A percentile compares a stretch with the other conserved stretches of the same genome.
phyloP scores from a whole-genome alignment of 2,329 filamentous ascomycete species.

The Colletotrichum sp. region DNA sequence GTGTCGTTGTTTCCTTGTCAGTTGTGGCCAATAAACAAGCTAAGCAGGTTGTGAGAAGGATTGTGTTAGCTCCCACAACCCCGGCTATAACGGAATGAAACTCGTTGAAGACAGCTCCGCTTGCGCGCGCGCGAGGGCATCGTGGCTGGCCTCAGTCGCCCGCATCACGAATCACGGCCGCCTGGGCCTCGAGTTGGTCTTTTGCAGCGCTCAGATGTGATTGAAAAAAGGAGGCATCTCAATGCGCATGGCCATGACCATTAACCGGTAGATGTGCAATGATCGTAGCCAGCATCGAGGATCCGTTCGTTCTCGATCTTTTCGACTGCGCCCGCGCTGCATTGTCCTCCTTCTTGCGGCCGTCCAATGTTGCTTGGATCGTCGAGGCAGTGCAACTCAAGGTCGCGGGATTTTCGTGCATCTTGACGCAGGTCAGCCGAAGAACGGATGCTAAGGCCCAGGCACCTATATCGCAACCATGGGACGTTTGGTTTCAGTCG shows the following conservation, averaged over 20 bases:
- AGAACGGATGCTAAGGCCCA: conserved; percentile 10
- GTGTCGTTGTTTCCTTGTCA: neutral
- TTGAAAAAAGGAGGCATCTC: neutral
- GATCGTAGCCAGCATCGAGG: neutral
- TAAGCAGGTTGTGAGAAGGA: neutral
- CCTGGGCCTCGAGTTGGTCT: neutral
- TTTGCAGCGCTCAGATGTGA: neutral
- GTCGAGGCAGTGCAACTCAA: conserved; percentile 12
- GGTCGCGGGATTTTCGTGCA: neutral
- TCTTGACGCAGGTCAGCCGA: neutral
- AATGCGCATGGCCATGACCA: neutral
- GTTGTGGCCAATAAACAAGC: conserved; percentile 4
- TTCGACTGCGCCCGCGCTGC: neutral
- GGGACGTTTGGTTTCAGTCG: conserved; percentile 18
- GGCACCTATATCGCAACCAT: conserved; percentile 13
- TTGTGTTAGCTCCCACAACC: neutral
- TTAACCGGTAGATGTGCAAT: neutral
- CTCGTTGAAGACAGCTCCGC: neutral
- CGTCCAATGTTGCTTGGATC: conserved; percentile 8
- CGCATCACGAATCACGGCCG: neutral
- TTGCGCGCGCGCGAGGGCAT: neutral
- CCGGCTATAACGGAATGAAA: neutral
- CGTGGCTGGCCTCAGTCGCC: neutral
- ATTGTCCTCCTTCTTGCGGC: neutral
- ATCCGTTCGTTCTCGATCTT: neutral